Base-by-base conservation (phyloP, 768 basidiomycete species). In the Hemileccinum rubropunctum region DNA sequence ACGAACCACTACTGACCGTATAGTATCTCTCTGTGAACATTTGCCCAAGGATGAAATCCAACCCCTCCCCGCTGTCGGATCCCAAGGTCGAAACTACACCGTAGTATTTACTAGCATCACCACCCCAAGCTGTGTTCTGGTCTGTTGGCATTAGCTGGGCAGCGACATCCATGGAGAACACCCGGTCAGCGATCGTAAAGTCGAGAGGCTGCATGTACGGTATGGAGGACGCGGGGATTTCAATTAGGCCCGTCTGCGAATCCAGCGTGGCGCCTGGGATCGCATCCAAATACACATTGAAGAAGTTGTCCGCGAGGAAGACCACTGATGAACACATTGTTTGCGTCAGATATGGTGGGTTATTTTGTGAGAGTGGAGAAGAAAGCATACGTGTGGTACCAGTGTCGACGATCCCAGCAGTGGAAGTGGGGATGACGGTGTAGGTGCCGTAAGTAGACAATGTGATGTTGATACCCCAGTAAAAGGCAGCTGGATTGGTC, bases 1-100 rank as follows among this genome's bases (percentile, higher is more conserved):
- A 21, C 7, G 18, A 41, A 10, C 23, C 10, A 41, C 26, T 4
- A 47, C 53, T 43, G 20, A 54, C 50, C 13, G 40, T 17, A 37
- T 55, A 58, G 38, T 46, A 58, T 8, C 41, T 37, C 44, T 58
- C 53, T 39, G 55, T 37, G 43, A 55, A 58, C 47, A 46, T 58
- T 32, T 56, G 45, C 28, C 54, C 57, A 23, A 58, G n/a, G 20
- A 47, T 17, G 26, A 43, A 43, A 20, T 49, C 35, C 14, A 37
- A 17, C 4, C 42, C 48, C 2, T 37, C 11, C 11, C 48, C 42
- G n/a, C 41, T 43, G 11, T 2, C 6, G 27, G 20, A 18, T 15
- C 28, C 28, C 42, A 42, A 7, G 20, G 52, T 61, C 6, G 59
- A 59, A 11, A 35, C 46, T 6, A 36, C 30, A 17, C 43, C 44